Evolutionary conservation across 2,329 filamentous ascomycete species (phyloP).

Genomic region (Chrysoporthe cubensis): DNA sequence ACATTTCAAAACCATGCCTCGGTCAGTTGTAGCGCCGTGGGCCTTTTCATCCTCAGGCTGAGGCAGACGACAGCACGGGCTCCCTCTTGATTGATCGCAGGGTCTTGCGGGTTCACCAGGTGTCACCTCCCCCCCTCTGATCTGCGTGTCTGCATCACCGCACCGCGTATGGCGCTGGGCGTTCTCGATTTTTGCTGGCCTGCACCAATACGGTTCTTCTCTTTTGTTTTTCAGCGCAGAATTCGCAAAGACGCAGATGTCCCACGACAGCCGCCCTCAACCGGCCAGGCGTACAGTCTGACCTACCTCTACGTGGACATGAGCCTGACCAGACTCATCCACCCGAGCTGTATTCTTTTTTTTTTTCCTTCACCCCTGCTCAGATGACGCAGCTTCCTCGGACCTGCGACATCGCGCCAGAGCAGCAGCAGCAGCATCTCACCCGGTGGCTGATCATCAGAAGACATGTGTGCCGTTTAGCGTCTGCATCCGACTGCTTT

Average conservation of each 20-base stretch:
- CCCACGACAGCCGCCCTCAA: constrained; percentile 10
- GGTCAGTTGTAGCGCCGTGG: too few relatives aligned
- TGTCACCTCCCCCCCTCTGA: background rate
- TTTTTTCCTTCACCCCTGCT: background rate
- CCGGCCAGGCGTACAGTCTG: constrained; percentile 9
- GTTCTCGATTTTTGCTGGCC: background rate
- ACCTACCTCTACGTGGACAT: background rate
- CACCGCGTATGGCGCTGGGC: background rate
- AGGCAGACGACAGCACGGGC: background rate
- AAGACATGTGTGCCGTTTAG: background rate
- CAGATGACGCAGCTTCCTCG: background rate
- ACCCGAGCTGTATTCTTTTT: background rate
- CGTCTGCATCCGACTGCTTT: background rate
- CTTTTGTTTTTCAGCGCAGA: constrained; percentile 10
- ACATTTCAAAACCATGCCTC: background rate
- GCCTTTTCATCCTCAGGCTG: background rate
- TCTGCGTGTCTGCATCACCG: background rate
- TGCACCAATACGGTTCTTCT: constrained; percentile 4
- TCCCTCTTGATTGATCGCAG: background rate
- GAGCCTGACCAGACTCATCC: background rate
- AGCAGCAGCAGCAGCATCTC: background rate
- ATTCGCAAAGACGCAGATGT: constrained; percentile 15
- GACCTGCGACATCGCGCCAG: background rate
- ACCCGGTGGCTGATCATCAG: background rate
- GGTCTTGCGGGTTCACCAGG: background rate